Percentiles rank a stretch among this genome's conserved stretches.
These are phyloP conservation scores for Cordyceps fumosorosea DNA, from an alignment of 2,329 filamentous ascomycete species.

Conservation along the genomic window DNA sequence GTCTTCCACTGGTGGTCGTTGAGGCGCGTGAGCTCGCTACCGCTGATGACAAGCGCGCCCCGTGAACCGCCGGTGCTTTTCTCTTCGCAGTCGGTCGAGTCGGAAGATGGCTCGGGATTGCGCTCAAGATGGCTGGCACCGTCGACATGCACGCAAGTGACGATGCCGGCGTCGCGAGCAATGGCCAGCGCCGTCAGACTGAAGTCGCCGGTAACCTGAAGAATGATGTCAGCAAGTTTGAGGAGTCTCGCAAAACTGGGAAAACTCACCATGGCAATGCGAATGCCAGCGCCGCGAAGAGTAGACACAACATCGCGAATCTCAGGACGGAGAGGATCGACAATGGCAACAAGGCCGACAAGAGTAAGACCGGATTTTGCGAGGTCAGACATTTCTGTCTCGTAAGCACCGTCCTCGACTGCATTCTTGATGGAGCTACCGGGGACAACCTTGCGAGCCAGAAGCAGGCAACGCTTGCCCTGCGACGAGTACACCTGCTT, in stretches of 20 bases:
- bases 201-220: conserved; percentile 66
- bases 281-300: conserved; percentile 61
- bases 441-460: conserved; percentile 54
- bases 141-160: conserved; percentile 51
- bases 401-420: conserved; percentile 38
- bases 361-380: conserved; percentile 56
- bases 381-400: conserved; percentile 50
- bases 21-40: conserved; percentile 58
- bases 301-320: conserved; percentile 61
- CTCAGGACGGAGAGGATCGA: conserved; percentile 70
- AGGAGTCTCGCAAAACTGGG: no score
- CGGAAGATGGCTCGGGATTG: conserved; percentile 14
- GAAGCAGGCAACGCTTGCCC: conserved; percentile 60
- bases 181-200: conserved; percentile 69
- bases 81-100: conserved; percentile 18
- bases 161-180: conserved; percentile 64
- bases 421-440: conserved; percentile 31
- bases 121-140: conserved; percentile 45
- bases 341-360: conserved; percentile 69
- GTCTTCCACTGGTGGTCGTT: conserved; percentile 64
- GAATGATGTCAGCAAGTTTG: not conserved
- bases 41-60: conserved; percentile 55
- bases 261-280: conserved; percentile 63
- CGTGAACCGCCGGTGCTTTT: conserved; percentile 18
- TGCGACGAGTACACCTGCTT: conserved; percentile 65